Percentiles rank a stretch among this genome's conserved stretches.
Conservation (phyloP, 768 basidiomycete genomes). For the Podaxis carcinomalis region DNA sequence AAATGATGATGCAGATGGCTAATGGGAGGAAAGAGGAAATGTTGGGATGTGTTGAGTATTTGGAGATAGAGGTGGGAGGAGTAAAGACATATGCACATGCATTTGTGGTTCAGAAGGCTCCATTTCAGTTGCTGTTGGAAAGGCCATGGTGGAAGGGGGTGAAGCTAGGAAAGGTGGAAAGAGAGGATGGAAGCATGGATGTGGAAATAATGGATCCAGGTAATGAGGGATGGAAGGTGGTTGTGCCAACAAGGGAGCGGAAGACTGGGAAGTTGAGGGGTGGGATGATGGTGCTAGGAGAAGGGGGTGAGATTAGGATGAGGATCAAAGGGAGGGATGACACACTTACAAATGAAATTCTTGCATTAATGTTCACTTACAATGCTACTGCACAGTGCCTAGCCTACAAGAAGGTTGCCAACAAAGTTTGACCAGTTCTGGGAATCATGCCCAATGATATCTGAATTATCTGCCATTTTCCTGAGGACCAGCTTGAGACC, state of each 20-base stretch:
- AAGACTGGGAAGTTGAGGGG: not conserved
- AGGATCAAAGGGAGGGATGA: not conserved
- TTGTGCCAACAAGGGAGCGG: not conserved
- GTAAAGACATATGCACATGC: conserved; percentile 20
- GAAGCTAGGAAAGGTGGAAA: conserved; percentile 9
- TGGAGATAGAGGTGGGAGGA: conserved; percentile 16
- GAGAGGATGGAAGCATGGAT: not conserved
- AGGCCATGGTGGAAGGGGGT: conserved; percentile 19
- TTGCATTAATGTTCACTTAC: not conserved
- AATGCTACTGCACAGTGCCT: not conserved
- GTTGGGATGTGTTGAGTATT: conserved; percentile 14
- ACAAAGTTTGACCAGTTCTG: conserved; percentile 4
- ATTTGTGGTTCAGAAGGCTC: conserved; percentile 16
- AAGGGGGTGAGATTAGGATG: no score
- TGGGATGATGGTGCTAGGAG: not conserved
- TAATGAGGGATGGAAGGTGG: not conserved
- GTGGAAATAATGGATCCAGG: conserved; percentile 1
- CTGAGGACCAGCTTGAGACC: not conserved
- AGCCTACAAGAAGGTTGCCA: conserved; percentile 6
- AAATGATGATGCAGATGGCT: conserved; percentile 20
- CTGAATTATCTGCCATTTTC: not conserved
- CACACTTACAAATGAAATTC: not conserved
- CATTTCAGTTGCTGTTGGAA: conserved; percentile 17
- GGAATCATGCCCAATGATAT: not conserved
- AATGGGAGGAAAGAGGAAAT: conserved; percentile 15